Percentiles rank a stretch among this genome's conserved stretches.
Evolutionary conservation across 2,329 filamentous ascomycete genomes (phyloP).

Genomic region (Fusarium torulosum): DNA sequence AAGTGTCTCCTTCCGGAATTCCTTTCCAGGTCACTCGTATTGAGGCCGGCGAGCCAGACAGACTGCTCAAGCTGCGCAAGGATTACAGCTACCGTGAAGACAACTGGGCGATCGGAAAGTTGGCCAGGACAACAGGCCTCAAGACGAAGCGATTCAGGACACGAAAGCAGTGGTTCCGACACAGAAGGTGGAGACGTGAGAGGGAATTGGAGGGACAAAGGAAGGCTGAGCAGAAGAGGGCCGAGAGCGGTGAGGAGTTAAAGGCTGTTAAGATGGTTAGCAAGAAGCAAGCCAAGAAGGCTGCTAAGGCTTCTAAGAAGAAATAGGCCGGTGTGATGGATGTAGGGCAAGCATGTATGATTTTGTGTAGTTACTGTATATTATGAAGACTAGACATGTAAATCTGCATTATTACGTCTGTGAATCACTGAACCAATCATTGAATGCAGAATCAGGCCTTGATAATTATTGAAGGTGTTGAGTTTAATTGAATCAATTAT

Average conservation of each 20-base stretch:
- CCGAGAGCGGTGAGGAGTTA: constrained; percentile 50
- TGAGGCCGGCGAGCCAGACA: constrained; percentile 58
- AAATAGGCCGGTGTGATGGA: constrained; percentile 46
- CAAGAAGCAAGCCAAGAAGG: constrained; percentile 56
- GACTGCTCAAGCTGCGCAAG: constrained; percentile 63
- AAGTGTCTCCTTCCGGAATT: constrained; percentile 64
- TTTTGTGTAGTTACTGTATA: constrained; percentile 44
- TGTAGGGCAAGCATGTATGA: constrained; percentile 42
- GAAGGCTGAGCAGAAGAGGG: constrained; percentile 54
- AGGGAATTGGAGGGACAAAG: constrained; percentile 57
- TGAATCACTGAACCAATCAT: too few relatives aligned
- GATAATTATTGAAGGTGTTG: too few relatives aligned
- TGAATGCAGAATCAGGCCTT: too few relatives aligned
- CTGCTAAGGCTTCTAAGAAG: constrained; percentile 54
- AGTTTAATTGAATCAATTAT: background rate
- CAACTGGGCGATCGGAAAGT: constrained; percentile 69
- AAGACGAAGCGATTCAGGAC: constrained; percentile 64
- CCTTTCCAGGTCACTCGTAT: constrained; percentile 61
- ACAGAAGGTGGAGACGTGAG: constrained; percentile 59
- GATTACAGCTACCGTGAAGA: constrained; percentile 72
- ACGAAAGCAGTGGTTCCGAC: constrained; percentile 63
- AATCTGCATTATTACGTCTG: too few relatives aligned
- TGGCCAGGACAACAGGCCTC: constrained; percentile 65
- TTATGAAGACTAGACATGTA: constrained; percentile 18
- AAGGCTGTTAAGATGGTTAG: constrained; percentile 51